A percentile compares a stretch with the other conserved stretches of the same genome.
Conservation (phyloP, 2,329 filamentous ascomycete species). For the Aspergillus spinulosporus region DNA sequence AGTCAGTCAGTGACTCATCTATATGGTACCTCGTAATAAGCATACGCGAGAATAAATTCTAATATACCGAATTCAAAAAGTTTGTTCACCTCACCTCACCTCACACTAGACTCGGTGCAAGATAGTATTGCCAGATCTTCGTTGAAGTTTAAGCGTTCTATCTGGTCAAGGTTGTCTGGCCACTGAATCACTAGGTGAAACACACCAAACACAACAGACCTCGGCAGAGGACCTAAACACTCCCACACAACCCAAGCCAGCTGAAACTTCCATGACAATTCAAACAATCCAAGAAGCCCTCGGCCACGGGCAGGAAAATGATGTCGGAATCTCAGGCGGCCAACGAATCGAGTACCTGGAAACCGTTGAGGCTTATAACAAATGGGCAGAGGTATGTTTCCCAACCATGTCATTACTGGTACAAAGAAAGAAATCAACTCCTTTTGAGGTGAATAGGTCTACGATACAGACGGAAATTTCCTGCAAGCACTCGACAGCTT, state of each 20-base stretch:
- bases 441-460: conserved; percentile 42
- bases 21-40: not conserved
- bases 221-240: not conserved
- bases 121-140: no score
- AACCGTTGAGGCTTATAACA: conserved; percentile 42
- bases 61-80: no score
- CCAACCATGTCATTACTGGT: no score
- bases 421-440: no score
- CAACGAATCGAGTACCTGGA: conserved; percentile 29
- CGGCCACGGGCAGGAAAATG: not conserved
- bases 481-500: conserved; percentile 63
- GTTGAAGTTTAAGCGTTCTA: no score
- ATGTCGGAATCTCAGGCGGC: not conserved
- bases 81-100: no score
- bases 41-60: no score
- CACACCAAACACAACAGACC: not conserved
- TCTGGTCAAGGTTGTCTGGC: no score
- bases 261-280: conserved; percentile 13
- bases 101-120: no score
- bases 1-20: conserved; percentile 1
- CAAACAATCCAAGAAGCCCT: conserved; percentile 27
- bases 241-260: not conserved
- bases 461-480: conserved; percentile 67
- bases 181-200: not conserved
- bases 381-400: conserved; percentile 38